Evolutionary conservation across 1,139 yeast genomes (phyloP), one percentile per base, ranked within the genome.

Genomic region (Kluyveromyces sp.): DNA sequence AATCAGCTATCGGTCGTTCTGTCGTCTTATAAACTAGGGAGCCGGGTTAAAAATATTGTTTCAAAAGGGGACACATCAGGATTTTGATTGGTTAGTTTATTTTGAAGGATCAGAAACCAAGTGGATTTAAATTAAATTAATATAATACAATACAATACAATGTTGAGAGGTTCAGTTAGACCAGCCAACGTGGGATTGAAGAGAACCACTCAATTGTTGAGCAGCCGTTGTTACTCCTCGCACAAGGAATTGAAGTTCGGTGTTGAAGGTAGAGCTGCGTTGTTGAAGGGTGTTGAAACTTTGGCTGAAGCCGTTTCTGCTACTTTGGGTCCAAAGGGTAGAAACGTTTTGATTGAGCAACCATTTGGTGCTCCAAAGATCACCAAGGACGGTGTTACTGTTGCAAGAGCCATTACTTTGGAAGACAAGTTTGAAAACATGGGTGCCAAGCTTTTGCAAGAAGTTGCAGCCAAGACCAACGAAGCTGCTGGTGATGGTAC

Each of bases 401-500:
- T 92, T 53, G 98, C 98, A 57, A 81, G 78, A 65, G 81, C 96
- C 51, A 83, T 92, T 65, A 79, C 82, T 46, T 75, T 92, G 61
- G 75, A 88, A 68, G 95, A 92, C 74, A 89, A 88, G 72, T 92
- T 90, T 65, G 97, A 92, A 75, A 95, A 92, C 72, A 60, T 64
- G 65, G 98, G 98, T 54, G 98, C 98, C 54, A 87, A 87, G 71
- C 78, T 92, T 60, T 76, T 92, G 65, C 98, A 92, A 72, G 98
- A 92, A 68, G 98, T 92, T 58, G 98, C 98, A 45, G 83, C 96
- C 60, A 92, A 89, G 79, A 92, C 98, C 64, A 92, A 92, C 71
- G 98, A 92, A 74, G 79, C 88, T 60, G 98, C 98, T 53, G 98
- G 98, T 75, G 98, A 92, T 64, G 98, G 98, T 75, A 92, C 98